Conservation (phyloP, 164 flowering plant species). For the Magnolia officinalis region DNA sequence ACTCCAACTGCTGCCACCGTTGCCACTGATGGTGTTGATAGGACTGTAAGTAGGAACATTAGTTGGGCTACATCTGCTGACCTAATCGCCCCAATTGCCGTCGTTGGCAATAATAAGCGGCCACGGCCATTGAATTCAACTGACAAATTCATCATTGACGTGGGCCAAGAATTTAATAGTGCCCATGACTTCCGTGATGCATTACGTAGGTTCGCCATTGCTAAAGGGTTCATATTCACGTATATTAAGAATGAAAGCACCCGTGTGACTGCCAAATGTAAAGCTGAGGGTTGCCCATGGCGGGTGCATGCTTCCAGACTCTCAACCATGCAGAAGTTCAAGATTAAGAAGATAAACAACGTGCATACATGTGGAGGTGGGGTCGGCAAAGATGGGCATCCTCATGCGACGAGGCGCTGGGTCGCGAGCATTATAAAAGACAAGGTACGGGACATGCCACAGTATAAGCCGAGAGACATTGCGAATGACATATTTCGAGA, state of each 20-base stretch:
- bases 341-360: conserved; percentile 49
- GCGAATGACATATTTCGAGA: conserved; percentile 38
- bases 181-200: conserved; percentile 72
- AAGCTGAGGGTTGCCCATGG: conserved; percentile 70
- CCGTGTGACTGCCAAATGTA: conserved; percentile 68
- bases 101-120: conserved; percentile 9
- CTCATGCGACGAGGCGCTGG: conserved; percentile 50
- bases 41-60: neutral
- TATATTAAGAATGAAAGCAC: conserved; percentile 60
- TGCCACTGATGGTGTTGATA: neutral
- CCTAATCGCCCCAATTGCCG: conserved; percentile 22
- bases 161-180: conserved; percentile 64
- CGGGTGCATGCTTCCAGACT: conserved; percentile 72
- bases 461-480: conserved; percentile 46
- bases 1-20: neutral
- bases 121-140: conserved; percentile 41
- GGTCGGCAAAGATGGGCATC: conserved; percentile 45
- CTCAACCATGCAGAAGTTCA: conserved; percentile 42
- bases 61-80: conserved; percentile 11
- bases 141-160: conserved; percentile 61
- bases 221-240: conserved; percentile 55
- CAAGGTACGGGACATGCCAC: conserved; percentile 41
- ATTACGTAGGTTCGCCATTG: conserved; percentile 71
- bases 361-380: conserved; percentile 73
- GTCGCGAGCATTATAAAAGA: conserved; percentile 43